These are phyloP conservation scores for Tulasnella sp. DNA, from an alignment of 768 basidiomycete species.

Conservation along the genomic window DNA sequence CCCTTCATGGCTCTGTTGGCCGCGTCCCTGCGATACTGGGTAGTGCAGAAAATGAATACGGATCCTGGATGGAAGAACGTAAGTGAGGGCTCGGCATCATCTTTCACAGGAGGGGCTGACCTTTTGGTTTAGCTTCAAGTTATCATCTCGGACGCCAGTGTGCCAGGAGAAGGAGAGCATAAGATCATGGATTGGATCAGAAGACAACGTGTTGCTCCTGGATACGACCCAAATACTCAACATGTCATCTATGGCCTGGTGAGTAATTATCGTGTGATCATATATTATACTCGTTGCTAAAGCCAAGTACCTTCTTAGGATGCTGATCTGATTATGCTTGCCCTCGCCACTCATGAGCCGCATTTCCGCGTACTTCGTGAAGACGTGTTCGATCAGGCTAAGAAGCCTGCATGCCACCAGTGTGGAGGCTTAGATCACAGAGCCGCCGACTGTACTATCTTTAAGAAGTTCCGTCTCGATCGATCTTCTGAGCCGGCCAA, in stretches of 20 bases:
- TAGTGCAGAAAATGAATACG: slow-evolving; percentile 85
- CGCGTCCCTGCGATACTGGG: slow-evolving; percentile 86
- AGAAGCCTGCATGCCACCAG: slow-evolving; percentile 68
- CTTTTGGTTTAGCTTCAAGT: slow-evolving; percentile 62
- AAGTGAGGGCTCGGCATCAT: slow-evolving; percentile 22
- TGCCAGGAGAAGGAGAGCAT: slow-evolving; percentile 98
- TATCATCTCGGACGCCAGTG: slow-evolving; percentile 91
- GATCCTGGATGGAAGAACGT: slow-evolving; percentile 96
- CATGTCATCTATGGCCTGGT: slow-evolving; percentile 98
- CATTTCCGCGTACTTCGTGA: slow-evolving; percentile 94
- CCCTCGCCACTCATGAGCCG: slow-evolving; percentile 97
- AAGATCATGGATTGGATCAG: slow-evolving; percentile 99
- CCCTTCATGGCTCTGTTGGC: slow-evolving; percentile 96
- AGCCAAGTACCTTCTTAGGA: slow-evolving; percentile 43
- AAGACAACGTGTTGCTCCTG: slow-evolving; percentile 72
- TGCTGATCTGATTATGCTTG: slow-evolving; percentile 98
- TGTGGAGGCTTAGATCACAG: slow-evolving; percentile 95
- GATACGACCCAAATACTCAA: slow-evolving; percentile 88
- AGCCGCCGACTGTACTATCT: slow-evolving; percentile 86
- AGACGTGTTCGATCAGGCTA: slow-evolving; percentile 90
- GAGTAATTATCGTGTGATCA: slow-evolving; percentile 30
- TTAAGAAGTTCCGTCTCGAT: slow-evolving; percentile 36
- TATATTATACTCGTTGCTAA: background rate
- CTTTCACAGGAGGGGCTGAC: background rate
- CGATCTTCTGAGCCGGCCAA: slow-evolving; percentile 1